Conservation (phyloP, 306 rosid species). For the Prunus mira region DNA sequence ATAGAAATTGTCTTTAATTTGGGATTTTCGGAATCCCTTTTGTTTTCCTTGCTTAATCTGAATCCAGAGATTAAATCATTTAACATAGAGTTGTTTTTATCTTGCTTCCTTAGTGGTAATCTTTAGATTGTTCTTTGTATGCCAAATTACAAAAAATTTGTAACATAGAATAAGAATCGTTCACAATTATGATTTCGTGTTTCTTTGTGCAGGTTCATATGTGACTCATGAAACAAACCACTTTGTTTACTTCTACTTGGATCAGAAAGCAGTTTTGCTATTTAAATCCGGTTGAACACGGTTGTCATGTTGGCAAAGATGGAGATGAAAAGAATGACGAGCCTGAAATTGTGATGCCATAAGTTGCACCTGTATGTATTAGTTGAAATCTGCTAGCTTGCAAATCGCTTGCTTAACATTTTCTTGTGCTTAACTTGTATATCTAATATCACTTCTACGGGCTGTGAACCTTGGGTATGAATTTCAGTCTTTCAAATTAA, state of each 20-base stretch:
- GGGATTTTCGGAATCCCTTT: neutral
- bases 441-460: slow-evolving; percentile 42
- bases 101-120: slow-evolving; percentile 9
- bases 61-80: neutral
- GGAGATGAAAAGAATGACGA: slow-evolving; percentile 15
- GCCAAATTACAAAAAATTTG: neutral
- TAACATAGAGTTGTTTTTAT: slow-evolving; percentile 13
- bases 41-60: neutral
- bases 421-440: slow-evolving; percentile 55
- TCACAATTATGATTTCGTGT: neutral
- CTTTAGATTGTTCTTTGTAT: neutral
- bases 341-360: slow-evolving; percentile 37
- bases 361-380: slow-evolving; percentile 60
- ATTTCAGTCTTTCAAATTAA: slow-evolving; percentile 19
- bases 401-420: slow-evolving; percentile 44
- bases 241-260: slow-evolving; percentile 96
- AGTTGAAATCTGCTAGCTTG: slow-evolving; percentile 27
- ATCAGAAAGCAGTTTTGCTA: slow-evolving; percentile 91
- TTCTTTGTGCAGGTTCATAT: slow-evolving; percentile 70
- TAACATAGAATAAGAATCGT: slow-evolving; percentile 9
- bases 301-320: slow-evolving; percentile 24
- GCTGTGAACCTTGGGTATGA: slow-evolving; percentile 39
- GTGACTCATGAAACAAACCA: slow-evolving; percentile 99
- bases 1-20: neutral
- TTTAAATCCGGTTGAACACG: slow-evolving; percentile 77